Conservation (phyloP, 805 yeast genomes). For the Komagataella pastoris region DNA sequence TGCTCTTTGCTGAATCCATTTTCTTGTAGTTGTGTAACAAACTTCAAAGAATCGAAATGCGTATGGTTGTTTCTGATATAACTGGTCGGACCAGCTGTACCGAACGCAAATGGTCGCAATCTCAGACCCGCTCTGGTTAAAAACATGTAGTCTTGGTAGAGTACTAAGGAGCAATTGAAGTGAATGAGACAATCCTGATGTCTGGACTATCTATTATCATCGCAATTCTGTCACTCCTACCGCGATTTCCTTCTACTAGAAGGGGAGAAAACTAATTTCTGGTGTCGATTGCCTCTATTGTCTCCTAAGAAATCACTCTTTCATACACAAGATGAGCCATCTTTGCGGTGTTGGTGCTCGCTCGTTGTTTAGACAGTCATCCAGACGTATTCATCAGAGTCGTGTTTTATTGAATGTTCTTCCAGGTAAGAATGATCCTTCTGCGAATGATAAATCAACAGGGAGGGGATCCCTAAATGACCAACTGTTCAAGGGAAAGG, state of each 20-base stretch:
- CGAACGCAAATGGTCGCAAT: not conserved
- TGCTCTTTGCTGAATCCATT: constrained; percentile 69
- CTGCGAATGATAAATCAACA: not conserved
- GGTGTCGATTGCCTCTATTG: not conserved
- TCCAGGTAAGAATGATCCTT: not conserved
- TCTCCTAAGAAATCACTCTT: too few relatives aligned
- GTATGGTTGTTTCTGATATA: not conserved
- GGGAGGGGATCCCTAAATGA: not conserved
- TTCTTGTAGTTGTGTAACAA: constrained; percentile 49
- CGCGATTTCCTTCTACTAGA: not conserved
- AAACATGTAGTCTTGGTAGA: not conserved
- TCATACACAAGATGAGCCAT: not conserved
- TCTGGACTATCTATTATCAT: not conserved
- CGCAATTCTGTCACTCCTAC: not conserved
- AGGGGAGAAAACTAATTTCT: not conserved
- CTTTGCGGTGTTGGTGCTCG: not conserved
- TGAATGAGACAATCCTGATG: not conserved
- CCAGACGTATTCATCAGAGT: not conserved
- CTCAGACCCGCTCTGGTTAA: not conserved
- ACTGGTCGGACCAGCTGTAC: not conserved
- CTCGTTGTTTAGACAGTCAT: not conserved
- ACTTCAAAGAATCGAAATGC: constrained; percentile 66
- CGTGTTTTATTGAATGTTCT: not conserved
- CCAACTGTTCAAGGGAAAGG: not conserved
- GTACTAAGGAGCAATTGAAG: not conserved